phyloP scores from a whole-genome alignment of 2,329 filamentous ascomycete species.

The Diaporthe longicolla region DNA sequence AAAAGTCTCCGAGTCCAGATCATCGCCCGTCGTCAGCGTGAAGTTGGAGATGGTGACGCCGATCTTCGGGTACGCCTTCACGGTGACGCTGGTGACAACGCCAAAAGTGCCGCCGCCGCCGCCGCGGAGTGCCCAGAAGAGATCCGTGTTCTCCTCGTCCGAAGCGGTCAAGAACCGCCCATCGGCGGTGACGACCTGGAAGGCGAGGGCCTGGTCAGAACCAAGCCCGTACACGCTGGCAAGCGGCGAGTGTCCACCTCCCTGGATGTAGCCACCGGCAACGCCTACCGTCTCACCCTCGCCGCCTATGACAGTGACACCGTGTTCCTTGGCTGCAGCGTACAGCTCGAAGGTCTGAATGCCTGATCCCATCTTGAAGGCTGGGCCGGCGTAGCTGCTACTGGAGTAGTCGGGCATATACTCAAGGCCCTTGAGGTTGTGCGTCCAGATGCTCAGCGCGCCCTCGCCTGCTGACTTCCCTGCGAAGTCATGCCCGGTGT shows the following conservation, averaged over 20 bases:
- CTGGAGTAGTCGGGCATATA: conserved; percentile 49
- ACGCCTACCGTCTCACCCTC: conserved; percentile 62
- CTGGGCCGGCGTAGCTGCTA: conserved; percentile 58
- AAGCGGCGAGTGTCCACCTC: conserved; percentile 69
- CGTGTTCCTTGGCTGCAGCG: conserved; percentile 59
- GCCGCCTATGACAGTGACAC: conserved; percentile 65
- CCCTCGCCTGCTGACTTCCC: conserved; percentile 55
- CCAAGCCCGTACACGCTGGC: conserved; percentile 64
- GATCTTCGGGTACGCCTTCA: conserved; percentile 48
- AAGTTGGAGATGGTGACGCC: conserved; percentile 45
- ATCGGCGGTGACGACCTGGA: conserved; percentile 62
- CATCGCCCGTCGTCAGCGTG: conserved; percentile 58
- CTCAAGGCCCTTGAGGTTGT: conserved; percentile 52
- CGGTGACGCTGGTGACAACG: conserved; percentile 49
- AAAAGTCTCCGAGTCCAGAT: conserved; percentile 66
- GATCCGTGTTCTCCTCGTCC: conserved; percentile 57
- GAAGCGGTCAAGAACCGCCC: conserved; percentile 59
- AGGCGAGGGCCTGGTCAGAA: conserved; percentile 62
- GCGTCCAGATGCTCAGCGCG: conserved; percentile 55
- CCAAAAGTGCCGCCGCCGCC: conserved; percentile 58
- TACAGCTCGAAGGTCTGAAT: conserved; percentile 68
- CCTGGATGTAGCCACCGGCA: conserved; percentile 61
- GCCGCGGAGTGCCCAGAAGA: conserved; percentile 65
- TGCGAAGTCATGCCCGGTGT: conserved; percentile 67
- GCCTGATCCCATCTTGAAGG: conserved; percentile 69